Base-by-base conservation (phyloP, 768 basidiomycete genomes). In the Boletus barrowsii region DNA sequence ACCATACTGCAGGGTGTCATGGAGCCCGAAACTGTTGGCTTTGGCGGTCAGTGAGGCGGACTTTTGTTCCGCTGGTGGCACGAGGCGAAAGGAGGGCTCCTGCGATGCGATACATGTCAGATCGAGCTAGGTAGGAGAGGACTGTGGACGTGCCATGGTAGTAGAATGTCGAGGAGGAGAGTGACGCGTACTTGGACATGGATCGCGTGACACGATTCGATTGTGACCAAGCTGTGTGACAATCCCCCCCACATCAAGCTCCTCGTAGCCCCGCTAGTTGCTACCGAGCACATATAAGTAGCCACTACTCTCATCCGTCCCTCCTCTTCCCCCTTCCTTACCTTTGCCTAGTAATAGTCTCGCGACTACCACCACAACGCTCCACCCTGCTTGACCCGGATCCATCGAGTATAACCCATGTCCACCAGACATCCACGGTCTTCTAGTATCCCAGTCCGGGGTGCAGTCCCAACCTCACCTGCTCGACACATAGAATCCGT, bases 1-100 rank as follows among this genome's bases (percentile, higher is more conserved):
- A 4, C 96, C 96, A 72, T 95, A 84, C 48, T 83, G 80, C 51
- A 99, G 79, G 4, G 90, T 84, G 69, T 98, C 93, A 69, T 97
- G 96, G 2, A 93, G 77, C 39, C 94, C 95, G 50, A 91, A 74
- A 58, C 79, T 79, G 71, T 87, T 88, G 49, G 83, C 79, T 7
- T 84, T 91, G 68, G 84, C 79, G 55, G 80, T 72, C 43, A 89
- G 66, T 5, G 89, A 83, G 3, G 87, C 89, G 13, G 79, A 73
- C 70, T 87, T 84, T 47, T 78, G 65, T 40, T 71, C 65, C 49
- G 66, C 62, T 7, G 77, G 70, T 15, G 91, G 91, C 2, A 87
- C 82, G 58, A 93, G 72, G 60, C 83, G 81, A 53, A 84, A 72
- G 33, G 88, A 83, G 14, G 79, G 60, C 2, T 79, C 72, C 77